A percentile compares a stretch with the other conserved stretches of the same genome.
Conservation (phyloP, 768 basidiomycete species). For the Lactifluus pinguis region DNA sequence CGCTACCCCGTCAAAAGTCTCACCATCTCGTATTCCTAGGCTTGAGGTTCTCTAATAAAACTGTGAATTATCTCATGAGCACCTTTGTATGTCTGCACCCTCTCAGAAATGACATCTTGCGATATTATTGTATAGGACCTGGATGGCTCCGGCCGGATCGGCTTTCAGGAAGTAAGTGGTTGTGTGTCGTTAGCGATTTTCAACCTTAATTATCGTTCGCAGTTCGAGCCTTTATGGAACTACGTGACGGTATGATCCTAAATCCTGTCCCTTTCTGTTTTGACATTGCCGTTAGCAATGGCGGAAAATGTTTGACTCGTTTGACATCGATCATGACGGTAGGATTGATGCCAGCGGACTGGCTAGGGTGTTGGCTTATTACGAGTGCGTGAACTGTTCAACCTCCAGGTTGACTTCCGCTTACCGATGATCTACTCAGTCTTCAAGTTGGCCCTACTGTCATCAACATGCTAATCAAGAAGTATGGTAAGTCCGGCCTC, state of each 20-base stretch:
- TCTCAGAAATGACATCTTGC: not conserved
- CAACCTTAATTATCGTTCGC: not conserved
- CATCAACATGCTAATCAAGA: constrained; percentile 2
- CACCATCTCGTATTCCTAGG: not conserved
- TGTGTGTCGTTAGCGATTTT: not conserved
- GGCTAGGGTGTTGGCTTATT: not conserved
- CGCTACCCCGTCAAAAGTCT: not conserved
- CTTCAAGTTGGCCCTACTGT: not conserved
- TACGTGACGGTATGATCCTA: not conserved
- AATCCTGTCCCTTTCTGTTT: not conserved
- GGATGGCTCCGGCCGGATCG: not conserved
- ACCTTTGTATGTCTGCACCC: constrained; percentile 2
- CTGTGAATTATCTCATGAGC: constrained; percentile 8
- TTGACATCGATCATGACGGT: not conserved
- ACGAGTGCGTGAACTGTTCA: not conserved
- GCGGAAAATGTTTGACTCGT: constrained; percentile 3
- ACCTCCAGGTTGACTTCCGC: not conserved
- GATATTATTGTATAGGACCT: not conserved
- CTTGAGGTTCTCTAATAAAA: not conserved
- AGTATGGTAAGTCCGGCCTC: not conserved
- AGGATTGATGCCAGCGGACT: constrained; percentile 1
- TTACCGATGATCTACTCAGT: not conserved
- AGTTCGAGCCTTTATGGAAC: constrained; percentile 6
- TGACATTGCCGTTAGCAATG: constrained; percentile 3
- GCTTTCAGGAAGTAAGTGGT: not conserved